Conservation (phyloP, 768 basidiomycete genomes). For the Trametopsis cervina region DNA sequence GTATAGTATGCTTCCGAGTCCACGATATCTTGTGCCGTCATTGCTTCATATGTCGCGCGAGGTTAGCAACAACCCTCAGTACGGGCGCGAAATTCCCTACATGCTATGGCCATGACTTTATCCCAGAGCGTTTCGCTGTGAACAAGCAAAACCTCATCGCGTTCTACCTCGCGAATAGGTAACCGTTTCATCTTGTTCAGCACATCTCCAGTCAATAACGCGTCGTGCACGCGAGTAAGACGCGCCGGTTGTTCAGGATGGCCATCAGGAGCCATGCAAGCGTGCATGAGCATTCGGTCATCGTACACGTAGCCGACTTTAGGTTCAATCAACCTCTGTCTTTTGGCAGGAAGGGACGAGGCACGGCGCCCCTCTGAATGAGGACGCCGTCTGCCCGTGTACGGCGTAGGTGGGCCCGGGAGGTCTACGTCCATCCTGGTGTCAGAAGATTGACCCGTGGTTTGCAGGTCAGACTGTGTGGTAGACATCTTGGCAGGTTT, state of each 20-base stretch:
- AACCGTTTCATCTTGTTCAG: constrained; percentile 70
- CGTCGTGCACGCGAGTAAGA: constrained; percentile 68
- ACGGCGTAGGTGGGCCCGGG: neutral
- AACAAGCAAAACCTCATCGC: constrained; percentile 79
- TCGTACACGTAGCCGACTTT: constrained; percentile 87
- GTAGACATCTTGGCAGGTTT: too few relatives aligned
- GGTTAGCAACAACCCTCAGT: constrained; percentile 13
- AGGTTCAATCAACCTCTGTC: neutral
- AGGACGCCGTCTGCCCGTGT: neutral
- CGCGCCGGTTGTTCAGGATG: constrained; percentile 78
- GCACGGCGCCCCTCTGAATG: neutral
- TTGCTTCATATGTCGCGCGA: constrained; percentile 35
- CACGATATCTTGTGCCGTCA: constrained; percentile 67
- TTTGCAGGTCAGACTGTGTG: neutral
- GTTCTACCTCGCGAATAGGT: constrained; percentile 64
- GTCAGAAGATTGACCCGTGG: neutral
- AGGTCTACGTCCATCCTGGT: neutral
- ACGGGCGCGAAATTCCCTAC: constrained; percentile 44
- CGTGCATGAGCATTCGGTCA: constrained; percentile 80
- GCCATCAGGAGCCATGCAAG: constrained; percentile 42
- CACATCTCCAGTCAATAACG: constrained; percentile 52
- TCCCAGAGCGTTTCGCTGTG: constrained; percentile 92
- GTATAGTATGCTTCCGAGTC: constrained; percentile 83
- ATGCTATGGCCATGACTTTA: constrained; percentile 72
- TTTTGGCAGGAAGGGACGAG: neutral